phyloP scores from a whole-genome alignment of 1,284 basidiomycete species.

The Spongispora temasekensis region DNA sequence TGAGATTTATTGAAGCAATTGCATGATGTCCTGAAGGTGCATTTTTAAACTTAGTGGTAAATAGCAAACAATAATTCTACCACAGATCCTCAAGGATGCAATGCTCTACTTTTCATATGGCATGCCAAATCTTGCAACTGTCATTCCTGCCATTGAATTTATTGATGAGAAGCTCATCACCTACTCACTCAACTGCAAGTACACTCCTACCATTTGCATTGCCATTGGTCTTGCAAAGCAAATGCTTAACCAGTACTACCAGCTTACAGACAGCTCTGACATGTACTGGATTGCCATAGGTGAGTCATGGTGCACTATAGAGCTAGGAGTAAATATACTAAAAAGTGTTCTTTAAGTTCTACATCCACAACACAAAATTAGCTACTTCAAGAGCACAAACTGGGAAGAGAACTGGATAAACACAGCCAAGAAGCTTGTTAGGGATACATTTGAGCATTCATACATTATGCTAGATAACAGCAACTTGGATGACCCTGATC shows the following conservation, averaged over 20 bases:
- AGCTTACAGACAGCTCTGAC: background rate
- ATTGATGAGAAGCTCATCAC: background rate
- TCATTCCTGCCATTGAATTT: slow-evolving; percentile 21
- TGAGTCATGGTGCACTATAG: background rate
- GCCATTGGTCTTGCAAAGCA: background rate
- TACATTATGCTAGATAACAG: background rate
- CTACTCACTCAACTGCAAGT: too few species aligned
- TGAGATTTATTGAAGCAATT: slow-evolving; percentile 29
- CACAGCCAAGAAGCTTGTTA: background rate
- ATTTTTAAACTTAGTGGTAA: too few species aligned
- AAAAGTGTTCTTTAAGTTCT: background rate
- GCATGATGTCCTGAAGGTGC: too few species aligned
- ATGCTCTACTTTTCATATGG: slow-evolving; percentile 3
- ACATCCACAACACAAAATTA: background rate
- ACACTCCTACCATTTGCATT: too few species aligned
- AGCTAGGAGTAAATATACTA: background rate
- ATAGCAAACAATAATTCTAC: background rate
- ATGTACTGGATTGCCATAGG: background rate
- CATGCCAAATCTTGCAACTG: slow-evolving; percentile 2
- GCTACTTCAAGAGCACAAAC: background rate
- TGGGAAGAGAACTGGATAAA: background rate
- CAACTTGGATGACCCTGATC: too few species aligned
- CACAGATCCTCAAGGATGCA: too few species aligned
- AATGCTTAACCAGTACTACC: background rate
- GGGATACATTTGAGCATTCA: background rate